phyloP scores from a whole-genome alignment of 805 yeast species.

The Myxozyma neglecta region DNA sequence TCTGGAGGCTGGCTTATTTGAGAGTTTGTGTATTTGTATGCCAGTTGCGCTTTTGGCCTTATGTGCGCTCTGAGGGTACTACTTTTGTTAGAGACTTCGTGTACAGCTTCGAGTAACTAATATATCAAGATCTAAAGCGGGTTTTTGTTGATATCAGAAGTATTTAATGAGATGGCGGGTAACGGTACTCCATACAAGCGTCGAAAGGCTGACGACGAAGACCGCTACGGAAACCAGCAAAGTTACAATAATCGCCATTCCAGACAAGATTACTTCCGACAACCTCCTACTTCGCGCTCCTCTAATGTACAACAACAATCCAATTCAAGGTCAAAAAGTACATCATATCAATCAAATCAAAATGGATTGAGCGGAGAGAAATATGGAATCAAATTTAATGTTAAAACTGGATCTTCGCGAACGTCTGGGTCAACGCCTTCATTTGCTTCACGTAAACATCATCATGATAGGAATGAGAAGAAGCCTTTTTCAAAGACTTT shows the following conservation, averaged over 20 bases:
- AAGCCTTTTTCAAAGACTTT: background rate
- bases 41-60: no score
- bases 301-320: background rate
- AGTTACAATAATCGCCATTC: background rate
- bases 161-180: background rate
- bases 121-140: background rate
- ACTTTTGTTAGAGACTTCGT: background rate
- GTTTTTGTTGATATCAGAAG: background rate
- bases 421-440: background rate
- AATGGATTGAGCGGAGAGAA: no score
- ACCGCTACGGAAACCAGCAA: background rate
- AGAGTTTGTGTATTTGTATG: no score
- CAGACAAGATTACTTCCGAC: background rate
- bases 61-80: no score
- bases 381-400: no score
- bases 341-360: no score
- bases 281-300: background rate
- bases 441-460: background rate
- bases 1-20: no score
- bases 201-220: background rate
- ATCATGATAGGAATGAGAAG: background rate
- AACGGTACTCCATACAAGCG: background rate
- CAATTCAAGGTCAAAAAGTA: background rate
- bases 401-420: no score
- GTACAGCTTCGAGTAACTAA: background rate